Percentiles rank a stretch among this genome's conserved stretches.
These are phyloP conservation scores for Dendrobium catenatum DNA, from an alignment of 106 monocot species.

Conservation along the genomic window DNA sequence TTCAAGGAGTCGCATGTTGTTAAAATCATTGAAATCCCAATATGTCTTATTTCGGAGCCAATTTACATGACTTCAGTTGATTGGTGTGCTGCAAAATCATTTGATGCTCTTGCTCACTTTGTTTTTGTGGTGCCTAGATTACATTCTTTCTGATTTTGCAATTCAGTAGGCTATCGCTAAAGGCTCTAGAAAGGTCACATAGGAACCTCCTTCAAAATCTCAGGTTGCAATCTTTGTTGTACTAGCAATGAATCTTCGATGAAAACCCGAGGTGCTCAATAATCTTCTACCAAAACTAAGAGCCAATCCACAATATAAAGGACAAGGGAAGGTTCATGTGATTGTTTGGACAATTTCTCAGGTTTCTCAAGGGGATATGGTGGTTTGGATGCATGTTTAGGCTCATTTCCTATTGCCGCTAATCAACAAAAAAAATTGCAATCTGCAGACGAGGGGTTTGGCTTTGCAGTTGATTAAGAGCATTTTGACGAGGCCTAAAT, in stretches of 20 bases:
- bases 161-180: slow-evolving; percentile 46
- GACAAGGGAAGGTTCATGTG: slow-evolving; percentile 69
- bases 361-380: slow-evolving; percentile 31
- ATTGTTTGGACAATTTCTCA: slow-evolving; percentile 76
- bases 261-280: slow-evolving; percentile 73
- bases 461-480: slow-evolving; percentile 59
- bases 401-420: too few species aligned
- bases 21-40: slow-evolving; percentile 70
- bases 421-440: too few species aligned
- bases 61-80: slow-evolving; percentile 64
- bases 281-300: slow-evolving; percentile 65
- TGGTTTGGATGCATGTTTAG: background rate
- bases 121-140: slow-evolving; percentile 69
- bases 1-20: slow-evolving; percentile 73
- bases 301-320: slow-evolving; percentile 71
- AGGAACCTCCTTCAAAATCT: slow-evolving; percentile 51
- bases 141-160: slow-evolving; percentile 55
- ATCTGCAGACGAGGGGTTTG: slow-evolving; percentile 18
- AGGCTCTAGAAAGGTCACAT: slow-evolving; percentile 49
- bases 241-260: slow-evolving; percentile 65
- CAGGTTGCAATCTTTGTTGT: slow-evolving; percentile 94
- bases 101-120: slow-evolving; percentile 63
- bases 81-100: slow-evolving; percentile 59
- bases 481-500: slow-evolving; percentile 59
- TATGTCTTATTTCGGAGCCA: slow-evolving; percentile 59